Evolutionary conservation across 2,329 filamentous ascomycete genomes (phyloP), one percentile per base, ranked within the genome.

Genomic region (Fusarium neocosmosporiellum): DNA sequence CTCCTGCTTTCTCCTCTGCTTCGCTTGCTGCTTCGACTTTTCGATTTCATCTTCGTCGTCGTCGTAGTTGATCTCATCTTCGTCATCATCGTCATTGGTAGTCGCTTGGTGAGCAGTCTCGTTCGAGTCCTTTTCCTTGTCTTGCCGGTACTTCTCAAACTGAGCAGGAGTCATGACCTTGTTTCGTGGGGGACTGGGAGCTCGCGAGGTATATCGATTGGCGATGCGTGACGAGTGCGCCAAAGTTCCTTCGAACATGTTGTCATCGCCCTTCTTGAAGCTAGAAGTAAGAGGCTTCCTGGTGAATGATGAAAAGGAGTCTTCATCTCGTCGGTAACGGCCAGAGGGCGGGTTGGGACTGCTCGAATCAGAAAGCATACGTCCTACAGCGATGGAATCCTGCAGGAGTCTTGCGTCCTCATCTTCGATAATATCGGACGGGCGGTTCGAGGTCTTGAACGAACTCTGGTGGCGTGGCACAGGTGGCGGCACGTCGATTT

Each of bases 141-240:
- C 92, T 77, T 92, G 88, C 70, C 91, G 89, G 77, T 95, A 96
- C 72, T 89, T 89, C 80, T 98, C 94, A 75, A 97, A 98, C 79
- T 98, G 91, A 13, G 92, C 93, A 1, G 93, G 93, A 2, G 95
- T 98, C 94, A 98, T 97, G 70, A 96, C 92, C 81, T 96, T 96
- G 80, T 89, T 92, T 22, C 86, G 85, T 10, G 87, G 82, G 2
- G 84, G 81, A 61, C 79, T 85, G 9, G 80, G 77, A 55, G 78
- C 81, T 59, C 76, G 82, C 13, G 78, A 77, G 22, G 73, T 71
- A 58, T 80, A 80, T 66, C 83, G 84, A 39, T 83, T 80, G 14
- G 80, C 78, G 27, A 82, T 72, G 48, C 81, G 81, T 13, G 81
- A 79, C 9, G 83, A 81, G 5, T 82, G 83, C 2, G 82, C 76